These are phyloP conservation scores for Williopsis jadinii DNA, from an alignment of 1,139 yeast genomes.

Conservation along the genomic window DNA sequence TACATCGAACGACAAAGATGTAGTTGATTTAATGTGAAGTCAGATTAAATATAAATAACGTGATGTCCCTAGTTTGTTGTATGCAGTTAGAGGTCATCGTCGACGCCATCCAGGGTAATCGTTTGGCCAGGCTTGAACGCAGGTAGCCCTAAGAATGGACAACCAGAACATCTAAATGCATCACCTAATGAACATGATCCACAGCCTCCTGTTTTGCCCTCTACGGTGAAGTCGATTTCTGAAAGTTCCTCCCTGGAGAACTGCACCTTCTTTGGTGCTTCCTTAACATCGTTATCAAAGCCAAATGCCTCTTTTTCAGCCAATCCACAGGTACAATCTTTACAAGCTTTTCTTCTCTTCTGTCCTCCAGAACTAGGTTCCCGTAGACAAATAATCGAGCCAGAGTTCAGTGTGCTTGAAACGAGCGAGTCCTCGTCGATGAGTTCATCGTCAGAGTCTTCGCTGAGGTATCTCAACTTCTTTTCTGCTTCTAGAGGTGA, in stretches of 20 bases:
- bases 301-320: slow-evolving; percentile 60
- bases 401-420: slow-evolving; percentile 21
- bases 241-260: slow-evolving; percentile 62
- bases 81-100: slow-evolving; percentile 28
- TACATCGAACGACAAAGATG: no score
- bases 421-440: slow-evolving; percentile 41
- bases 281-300: slow-evolving; percentile 40
- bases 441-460: slow-evolving; percentile 26
- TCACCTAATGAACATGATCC: slow-evolving; percentile 96
- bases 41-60: no score
- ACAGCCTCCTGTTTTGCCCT: slow-evolving; percentile 93
- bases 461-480: slow-evolving; percentile 19
- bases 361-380: slow-evolving; percentile 35
- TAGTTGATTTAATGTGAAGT: no score
- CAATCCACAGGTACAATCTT: slow-evolving; percentile 95
- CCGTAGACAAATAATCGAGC: slow-evolving; percentile 20
- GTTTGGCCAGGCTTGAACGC: slow-evolving; percentile 96
- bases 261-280: slow-evolving; percentile 38
- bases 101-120: slow-evolving; percentile 31
- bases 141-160: slow-evolving; percentile 94
- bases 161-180: slow-evolving; percentile 96
- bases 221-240: slow-evolving; percentile 90
- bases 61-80: no score
- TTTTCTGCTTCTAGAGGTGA: slow-evolving; percentile 20
- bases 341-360: slow-evolving; percentile 82